Evolutionary conservation across 257 asterid genomes (phyloP).

Genomic region (Capsicum rhomboideum): DNA sequence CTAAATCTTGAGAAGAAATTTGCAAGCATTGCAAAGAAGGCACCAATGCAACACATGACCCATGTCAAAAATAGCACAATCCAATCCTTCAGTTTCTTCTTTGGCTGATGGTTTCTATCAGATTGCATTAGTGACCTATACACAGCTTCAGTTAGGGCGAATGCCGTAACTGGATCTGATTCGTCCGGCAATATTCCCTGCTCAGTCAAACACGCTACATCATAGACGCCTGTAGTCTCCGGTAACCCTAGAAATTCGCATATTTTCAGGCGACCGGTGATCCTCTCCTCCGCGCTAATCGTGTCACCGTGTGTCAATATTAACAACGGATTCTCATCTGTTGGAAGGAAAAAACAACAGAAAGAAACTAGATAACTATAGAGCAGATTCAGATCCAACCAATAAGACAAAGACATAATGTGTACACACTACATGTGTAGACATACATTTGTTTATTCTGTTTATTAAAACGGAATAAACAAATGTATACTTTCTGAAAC

Average conservation of each 20-base stretch:
- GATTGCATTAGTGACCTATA: constrained; percentile 48
- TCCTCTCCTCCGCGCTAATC: constrained; percentile 38
- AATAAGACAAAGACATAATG: neutral
- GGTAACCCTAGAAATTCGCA: constrained; percentile 50
- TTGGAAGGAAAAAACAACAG: neutral
- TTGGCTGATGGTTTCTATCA: constrained; percentile 53
- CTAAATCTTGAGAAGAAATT: constrained; percentile 40
- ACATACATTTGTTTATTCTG: neutral
- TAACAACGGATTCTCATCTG: constrained; percentile 59
- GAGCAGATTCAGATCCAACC: neutral
- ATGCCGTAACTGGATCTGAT: constrained; percentile 45
- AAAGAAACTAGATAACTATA: neutral
- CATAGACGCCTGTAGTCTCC: constrained; percentile 55
- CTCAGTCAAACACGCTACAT: constrained; percentile 52
- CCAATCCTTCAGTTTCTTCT: constrained; percentile 33
- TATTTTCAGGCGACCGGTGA: constrained; percentile 32
- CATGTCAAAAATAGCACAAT: constrained; percentile 13
- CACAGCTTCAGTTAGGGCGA: constrained; percentile 51
- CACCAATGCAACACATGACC: constrained; percentile 42
- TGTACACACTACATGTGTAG: neutral
- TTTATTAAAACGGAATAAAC: too few relatives aligned
- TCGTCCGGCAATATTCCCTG: constrained; percentile 57
- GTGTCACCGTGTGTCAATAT: constrained; percentile 61
- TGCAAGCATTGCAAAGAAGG: constrained; percentile 41
- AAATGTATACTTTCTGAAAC: neutral